These are phyloP conservation scores for Alternaria tenuissima DNA, from an alignment of 2,329 filamentous ascomycete species.

Conservation along the genomic window DNA sequence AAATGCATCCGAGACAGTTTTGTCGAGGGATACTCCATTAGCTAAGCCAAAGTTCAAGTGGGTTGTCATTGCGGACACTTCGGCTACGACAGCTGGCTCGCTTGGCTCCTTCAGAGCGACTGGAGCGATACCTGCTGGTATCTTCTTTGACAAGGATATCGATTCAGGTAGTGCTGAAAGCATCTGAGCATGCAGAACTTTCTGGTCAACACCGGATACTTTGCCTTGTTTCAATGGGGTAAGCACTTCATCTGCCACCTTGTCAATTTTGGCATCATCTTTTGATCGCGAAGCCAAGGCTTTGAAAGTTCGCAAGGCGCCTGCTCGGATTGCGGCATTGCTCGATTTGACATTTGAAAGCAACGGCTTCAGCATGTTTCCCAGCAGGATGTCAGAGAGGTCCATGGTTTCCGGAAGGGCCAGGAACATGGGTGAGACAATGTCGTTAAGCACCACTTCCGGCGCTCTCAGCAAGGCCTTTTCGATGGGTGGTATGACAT, in stretches of 20 bases:
- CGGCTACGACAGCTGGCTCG: slow-evolving; percentile 79
- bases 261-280: slow-evolving; percentile 67
- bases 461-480: slow-evolving; percentile 89
- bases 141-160: slow-evolving; percentile 68
- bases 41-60: slow-evolving; percentile 70
- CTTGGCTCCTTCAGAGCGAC: slow-evolving; percentile 86
- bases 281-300: slow-evolving; percentile 70
- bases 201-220: slow-evolving; percentile 83
- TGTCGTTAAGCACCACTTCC: slow-evolving; percentile 83
- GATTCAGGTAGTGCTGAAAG: slow-evolving; percentile 66
- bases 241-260: slow-evolving; percentile 79
- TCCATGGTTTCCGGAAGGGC: slow-evolving; percentile 77
- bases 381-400: slow-evolving; percentile 75
- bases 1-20: slow-evolving; percentile 73
- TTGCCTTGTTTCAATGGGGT: slow-evolving; percentile 84
- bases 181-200: slow-evolving; percentile 82
- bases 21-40: slow-evolving; percentile 69
- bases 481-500: slow-evolving; percentile 82
- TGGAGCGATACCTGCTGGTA: slow-evolving; percentile 71
- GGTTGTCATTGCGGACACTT: slow-evolving; percentile 74
- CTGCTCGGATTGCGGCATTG: slow-evolving; percentile 78
- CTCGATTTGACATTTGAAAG: slow-evolving; percentile 92
- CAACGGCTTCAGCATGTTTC: slow-evolving; percentile 82
- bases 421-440: slow-evolving; percentile 76
- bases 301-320: slow-evolving; percentile 77